phyloP scores from a whole-genome alignment of 352 stramenopile genomes.

The Pythium aquatile region DNA sequence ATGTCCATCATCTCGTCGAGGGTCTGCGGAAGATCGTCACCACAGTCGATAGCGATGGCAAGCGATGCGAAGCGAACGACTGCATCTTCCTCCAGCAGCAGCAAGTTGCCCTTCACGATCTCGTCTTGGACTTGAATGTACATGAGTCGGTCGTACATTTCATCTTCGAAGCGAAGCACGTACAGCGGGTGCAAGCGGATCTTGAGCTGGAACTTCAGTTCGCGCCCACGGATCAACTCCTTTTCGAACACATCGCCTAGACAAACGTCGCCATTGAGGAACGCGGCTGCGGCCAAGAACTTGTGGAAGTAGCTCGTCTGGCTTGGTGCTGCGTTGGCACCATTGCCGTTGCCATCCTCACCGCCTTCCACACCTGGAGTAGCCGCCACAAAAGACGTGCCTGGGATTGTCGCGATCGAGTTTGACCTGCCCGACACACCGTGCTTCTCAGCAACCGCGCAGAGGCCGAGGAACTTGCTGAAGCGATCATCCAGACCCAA shows the following conservation, averaged over 20 bases:
- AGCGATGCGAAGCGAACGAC: conserved; percentile 75
- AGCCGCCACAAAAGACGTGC: conserved; percentile 36
- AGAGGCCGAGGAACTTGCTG: conserved; percentile 70
- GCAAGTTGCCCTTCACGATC: conserved; percentile 86
- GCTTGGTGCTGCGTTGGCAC: conserved; percentile 18
- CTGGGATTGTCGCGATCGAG: conserved; percentile 27
- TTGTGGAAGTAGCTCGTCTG: conserved; percentile 72
- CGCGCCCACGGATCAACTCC: conserved; percentile 82
- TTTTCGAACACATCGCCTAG: conserved; percentile 92
- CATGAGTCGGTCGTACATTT: conserved; percentile 79
- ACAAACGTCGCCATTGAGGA: conserved; percentile 80
- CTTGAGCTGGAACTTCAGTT: conserved; percentile 93
- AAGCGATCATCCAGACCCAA: conserved; percentile 88
- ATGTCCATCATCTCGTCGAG: conserved; percentile 66
- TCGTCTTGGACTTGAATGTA: conserved; percentile 93
- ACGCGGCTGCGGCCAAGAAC: conserved; percentile 73
- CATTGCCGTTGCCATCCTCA: conserved; percentile 21
- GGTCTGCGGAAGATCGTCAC: conserved; percentile 49
- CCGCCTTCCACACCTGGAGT: conserved; percentile 28
- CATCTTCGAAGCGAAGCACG: conserved; percentile 79
- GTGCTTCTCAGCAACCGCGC: conserved; percentile 51
- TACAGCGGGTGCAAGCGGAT: conserved; percentile 87
- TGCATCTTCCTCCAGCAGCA: conserved; percentile 74
- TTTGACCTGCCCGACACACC: conserved; percentile 26
- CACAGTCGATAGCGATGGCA: conserved; percentile 79